These are phyloP conservation scores for Helotiales sp. DNA, from an alignment of 2,329 filamentous ascomycete genomes.

Conservation along the genomic window DNA sequence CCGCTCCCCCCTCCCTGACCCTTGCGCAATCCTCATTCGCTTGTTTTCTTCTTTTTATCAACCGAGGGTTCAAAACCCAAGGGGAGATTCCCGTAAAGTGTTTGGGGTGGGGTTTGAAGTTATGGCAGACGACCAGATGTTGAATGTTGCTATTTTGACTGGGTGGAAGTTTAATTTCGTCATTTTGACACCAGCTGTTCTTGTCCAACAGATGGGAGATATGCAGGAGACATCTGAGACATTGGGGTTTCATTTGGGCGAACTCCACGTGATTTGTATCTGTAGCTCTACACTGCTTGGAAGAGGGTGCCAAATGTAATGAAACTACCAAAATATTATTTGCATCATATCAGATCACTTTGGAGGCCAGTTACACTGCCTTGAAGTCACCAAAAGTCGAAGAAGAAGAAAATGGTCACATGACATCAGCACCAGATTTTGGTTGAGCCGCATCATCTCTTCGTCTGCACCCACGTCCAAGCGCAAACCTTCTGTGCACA, in stretches of 20 bases:
- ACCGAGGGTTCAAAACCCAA: not conserved
- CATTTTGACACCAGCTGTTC: not conserved
- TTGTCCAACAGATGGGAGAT: not conserved
- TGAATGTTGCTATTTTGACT: not conserved
- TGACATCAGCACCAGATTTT: not conserved
- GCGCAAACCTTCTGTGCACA: constrained; percentile 3
- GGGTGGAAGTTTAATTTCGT: not conserved
- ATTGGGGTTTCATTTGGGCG: not conserved
- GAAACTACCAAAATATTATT: no score
- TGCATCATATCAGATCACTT: no score
- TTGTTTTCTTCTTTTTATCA: not conserved
- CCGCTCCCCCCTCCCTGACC: not conserved
- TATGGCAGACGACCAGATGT: not conserved
- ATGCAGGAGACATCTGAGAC: not conserved
- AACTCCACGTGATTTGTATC: not conserved
- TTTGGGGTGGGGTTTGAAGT: constrained; percentile 6
- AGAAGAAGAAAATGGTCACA: no score
- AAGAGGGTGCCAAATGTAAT: not conserved
- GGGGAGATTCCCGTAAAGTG: not conserved
- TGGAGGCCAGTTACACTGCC: no score
- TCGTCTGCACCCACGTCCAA: not conserved
- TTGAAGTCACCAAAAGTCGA: no score
- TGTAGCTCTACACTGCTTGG: not conserved
- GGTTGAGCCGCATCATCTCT: not conserved
- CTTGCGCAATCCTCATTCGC: constrained; percentile 8